Evolutionary conservation across 306 rosid species (phyloP), one percentile per base, ranked within the genome.

Genomic region (Fagus sylvatica): DNA sequence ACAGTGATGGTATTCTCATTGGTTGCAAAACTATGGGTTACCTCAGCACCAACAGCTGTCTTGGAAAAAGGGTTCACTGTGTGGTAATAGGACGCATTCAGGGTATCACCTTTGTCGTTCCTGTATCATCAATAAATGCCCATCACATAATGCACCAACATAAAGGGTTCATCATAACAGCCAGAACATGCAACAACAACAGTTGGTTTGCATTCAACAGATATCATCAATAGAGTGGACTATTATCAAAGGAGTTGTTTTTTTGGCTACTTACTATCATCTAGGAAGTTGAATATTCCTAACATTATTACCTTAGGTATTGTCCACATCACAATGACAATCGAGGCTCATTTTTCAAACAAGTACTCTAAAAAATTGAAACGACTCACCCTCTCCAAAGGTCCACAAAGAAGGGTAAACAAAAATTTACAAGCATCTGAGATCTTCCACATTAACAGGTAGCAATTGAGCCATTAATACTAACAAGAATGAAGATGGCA

Each of bases 31-130:
- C 91, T 85, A 68, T 91, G 96, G 48, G 88, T 81, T 1, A 89
- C 87, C 88, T 91, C 98, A 4, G 89, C 98, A 49, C 98, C 98
- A 72, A 91, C 89, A 80, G 95, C 96, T 4, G 97, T 87, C 85
- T 69, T 91, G n/a, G 80, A 66, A 46, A 83, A n/a, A 49, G 79
- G 92, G 84, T 87, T 85, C 79, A 93, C 92, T 0, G 53, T 67
- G 56, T 93, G 98, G 84, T 90, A 90, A 80, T 90, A 93, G 36
- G 98, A 90, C 42, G 90, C 98, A 71, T 89, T 91, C 86, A 93
- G 28, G 32, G 86, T 8, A 85, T 91, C 90, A 80, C 87, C 92
- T 65, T 93, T 91, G 65, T 93, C 93, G 61, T 87, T 91, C 88
- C 98, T 93, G 91, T 71, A 81, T 43, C 78, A 79, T 36, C 33